These are phyloP conservation scores for Pseudogymnoascus sp. DNA, from an alignment of 2,329 filamentous ascomycete genomes.

Conservation along the genomic window DNA sequence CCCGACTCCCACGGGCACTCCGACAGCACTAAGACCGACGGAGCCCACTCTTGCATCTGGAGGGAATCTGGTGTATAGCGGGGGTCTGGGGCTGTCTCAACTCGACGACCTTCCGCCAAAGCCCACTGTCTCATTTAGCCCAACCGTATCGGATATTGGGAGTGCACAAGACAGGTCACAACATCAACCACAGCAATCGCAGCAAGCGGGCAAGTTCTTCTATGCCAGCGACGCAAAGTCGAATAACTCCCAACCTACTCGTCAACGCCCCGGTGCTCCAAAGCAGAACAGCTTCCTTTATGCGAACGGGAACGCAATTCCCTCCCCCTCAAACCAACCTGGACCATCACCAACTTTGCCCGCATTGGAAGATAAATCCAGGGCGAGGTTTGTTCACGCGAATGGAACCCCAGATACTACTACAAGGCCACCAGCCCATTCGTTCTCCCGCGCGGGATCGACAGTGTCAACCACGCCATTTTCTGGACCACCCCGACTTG, in stretches of 20 bases:
- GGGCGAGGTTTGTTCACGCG: constrained; percentile 67
- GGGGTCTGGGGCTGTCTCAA: constrained; percentile 3
- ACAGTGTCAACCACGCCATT: constrained; percentile 40
- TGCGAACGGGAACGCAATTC: constrained; percentile 37
- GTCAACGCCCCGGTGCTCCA: constrained; percentile 33
- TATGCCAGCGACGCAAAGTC: constrained; percentile 72
- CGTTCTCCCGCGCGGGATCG: constrained; percentile 29
- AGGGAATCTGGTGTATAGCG: background rate
- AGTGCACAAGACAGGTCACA: background rate
- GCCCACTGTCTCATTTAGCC: constrained; percentile 34
- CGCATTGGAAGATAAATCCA: constrained; percentile 30
- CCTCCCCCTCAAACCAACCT: constrained; percentile 27
- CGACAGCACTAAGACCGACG: constrained; percentile 29
- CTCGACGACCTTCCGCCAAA: background rate
- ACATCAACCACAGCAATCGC: background rate
- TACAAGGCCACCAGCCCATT: constrained; percentile 30
- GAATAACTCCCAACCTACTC: constrained; percentile 17
- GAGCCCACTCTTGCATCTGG: constrained; percentile 1
- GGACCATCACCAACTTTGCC: constrained; percentile 16
- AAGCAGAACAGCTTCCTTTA: constrained; percentile 37
- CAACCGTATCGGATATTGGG: constrained; percentile 29
- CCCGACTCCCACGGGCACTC: constrained; percentile 57
- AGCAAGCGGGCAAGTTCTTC: constrained; percentile 64
- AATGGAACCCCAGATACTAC: constrained; percentile 52
- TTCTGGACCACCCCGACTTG: constrained; percentile 34